Evolutionary conservation across 495 filamentous ascomycete species (phyloP), one percentile per base, ranked within the genome.

Genomic region (Penicillium parvum): DNA sequence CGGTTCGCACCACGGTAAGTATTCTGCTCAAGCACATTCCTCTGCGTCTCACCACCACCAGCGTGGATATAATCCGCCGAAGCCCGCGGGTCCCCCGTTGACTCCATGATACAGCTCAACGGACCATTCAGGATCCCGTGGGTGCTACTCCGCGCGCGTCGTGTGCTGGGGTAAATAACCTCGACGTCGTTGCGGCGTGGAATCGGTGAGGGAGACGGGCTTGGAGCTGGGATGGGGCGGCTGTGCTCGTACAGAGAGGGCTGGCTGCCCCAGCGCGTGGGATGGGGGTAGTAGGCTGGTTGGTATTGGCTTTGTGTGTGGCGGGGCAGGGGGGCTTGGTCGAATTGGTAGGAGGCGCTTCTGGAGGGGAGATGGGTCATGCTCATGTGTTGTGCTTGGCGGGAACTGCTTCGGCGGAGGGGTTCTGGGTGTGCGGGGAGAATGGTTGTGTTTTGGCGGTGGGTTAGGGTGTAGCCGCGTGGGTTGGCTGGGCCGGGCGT

Each of bases 21-120:
- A 37, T 52, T 57, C 26, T 41, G 46, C 26, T 64, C 55, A n/a
- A 60, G 38, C 9, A 54, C 37, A 40, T 53, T 52, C 3, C 44
- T 45, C 14, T 37, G 45, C 12, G 52, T 19, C 17, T 49, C 37
- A 22, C 34, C 34, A 6, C 23, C 33, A 11, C 17, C 20, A 20
- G 41, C 15, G 1, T 38, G 40, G 1, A 7, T 19, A 5, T 59
- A 58, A 46, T 68, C 63, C 2, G 60, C 47, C 0, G 65, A 64
- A 6, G 47, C 41, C 18, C 57, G 59, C 0, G 51, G 43, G 16
- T 40, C 36, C 10, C 50, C 30, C 2, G 38, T 29, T 8, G 60
- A 50, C 45, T 71, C 67, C 23, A 60, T 47, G 25, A 71, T 71
- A 26, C 61, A 59, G 35, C 67, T 65, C 8, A 71, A 34, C 5